Conservation (phyloP, 768 basidiomycete species). For the Pleurotus sapidus region DNA sequence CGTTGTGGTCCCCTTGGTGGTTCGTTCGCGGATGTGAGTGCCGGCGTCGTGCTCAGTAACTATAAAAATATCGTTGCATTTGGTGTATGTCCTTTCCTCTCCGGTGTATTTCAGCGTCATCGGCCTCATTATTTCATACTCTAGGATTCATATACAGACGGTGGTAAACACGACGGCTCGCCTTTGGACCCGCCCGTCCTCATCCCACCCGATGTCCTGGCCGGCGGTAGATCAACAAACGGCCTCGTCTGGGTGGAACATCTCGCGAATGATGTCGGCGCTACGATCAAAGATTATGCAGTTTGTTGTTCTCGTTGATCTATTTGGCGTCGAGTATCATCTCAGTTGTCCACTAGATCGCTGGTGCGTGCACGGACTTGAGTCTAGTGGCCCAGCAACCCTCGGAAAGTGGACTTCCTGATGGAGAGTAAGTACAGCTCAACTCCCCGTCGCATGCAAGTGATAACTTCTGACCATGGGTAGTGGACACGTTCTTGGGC, state of each 20-base stretch:
- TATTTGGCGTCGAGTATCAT: not conserved
- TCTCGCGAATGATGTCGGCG: constrained; percentile 38
- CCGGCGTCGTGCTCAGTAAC: constrained; percentile 33
- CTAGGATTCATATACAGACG: constrained; percentile 45
- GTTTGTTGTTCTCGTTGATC: constrained; percentile 22
- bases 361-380: constrained; percentile 44
- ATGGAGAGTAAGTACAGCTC: constrained; percentile 34
- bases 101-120: not conserved
- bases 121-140: not conserved
- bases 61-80: constrained; percentile 52
- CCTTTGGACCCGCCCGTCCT: constrained; percentile 43
- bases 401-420: constrained; percentile 43
- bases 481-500: constrained; percentile 41
- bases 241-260: constrained; percentile 50
- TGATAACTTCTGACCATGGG: not conserved
- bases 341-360: constrained; percentile 22
- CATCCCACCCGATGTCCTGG: constrained; percentile 36
- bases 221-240: constrained; percentile 51
- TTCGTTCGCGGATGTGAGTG: constrained; percentile 42
- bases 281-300: constrained; percentile 50
- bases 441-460: not conserved
- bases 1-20: constrained; percentile 39
- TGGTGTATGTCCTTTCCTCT: constrained; percentile 32
- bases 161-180: constrained; percentile 46
- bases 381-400: constrained; percentile 51